Conservation (phyloP, 345 rosid species). For the Barbarea vulgaris region DNA sequence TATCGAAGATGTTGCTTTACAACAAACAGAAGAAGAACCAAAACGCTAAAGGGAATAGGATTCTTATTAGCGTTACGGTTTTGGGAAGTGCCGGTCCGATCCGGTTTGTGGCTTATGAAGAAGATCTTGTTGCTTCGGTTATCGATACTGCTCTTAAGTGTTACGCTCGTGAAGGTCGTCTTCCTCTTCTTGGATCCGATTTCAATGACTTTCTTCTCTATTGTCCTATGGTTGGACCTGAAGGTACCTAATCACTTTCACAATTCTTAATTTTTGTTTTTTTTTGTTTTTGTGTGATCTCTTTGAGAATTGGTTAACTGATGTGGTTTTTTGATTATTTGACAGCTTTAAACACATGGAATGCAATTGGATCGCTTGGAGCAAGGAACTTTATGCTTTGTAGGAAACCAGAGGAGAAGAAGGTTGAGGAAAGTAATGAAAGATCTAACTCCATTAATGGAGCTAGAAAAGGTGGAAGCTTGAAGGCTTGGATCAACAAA, state of each 20-base stretch:
- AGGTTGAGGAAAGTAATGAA: conserved; percentile 34
- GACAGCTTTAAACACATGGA: conserved; percentile 79
- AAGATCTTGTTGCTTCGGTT: conserved; percentile 71
- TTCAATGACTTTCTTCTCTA: conserved; percentile 80
- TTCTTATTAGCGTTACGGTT: conserved; percentile 78
- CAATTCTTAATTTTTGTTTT: background rate
- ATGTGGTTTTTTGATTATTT: background rate
- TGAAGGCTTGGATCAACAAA: conserved; percentile 92
- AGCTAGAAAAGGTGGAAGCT: conserved; percentile 62
- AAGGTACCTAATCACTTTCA: conserved; percentile 36
- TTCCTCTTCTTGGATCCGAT: conserved; percentile 87
- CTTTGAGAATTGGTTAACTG: no score
- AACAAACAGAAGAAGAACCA: conserved; percentile 89
- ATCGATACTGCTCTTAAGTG: conserved; percentile 79
- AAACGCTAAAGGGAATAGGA: conserved; percentile 61
- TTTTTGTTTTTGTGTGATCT: no score
- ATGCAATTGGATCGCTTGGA: conserved; percentile 77
- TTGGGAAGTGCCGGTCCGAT: conserved; percentile 96
- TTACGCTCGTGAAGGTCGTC: conserved; percentile 97
- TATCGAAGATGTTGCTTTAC: conserved; percentile 69
- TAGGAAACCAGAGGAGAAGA: conserved; percentile 73
- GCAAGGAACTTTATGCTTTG: conserved; percentile 83
- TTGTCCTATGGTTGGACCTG: conserved; percentile 64
- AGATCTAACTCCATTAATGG: conserved; percentile 40
- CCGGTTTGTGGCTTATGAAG: conserved; percentile 83